These are phyloP conservation scores for Beta corolliflora DNA, from an alignment of 179 eudicot genomes.

Conservation along the genomic window DNA sequence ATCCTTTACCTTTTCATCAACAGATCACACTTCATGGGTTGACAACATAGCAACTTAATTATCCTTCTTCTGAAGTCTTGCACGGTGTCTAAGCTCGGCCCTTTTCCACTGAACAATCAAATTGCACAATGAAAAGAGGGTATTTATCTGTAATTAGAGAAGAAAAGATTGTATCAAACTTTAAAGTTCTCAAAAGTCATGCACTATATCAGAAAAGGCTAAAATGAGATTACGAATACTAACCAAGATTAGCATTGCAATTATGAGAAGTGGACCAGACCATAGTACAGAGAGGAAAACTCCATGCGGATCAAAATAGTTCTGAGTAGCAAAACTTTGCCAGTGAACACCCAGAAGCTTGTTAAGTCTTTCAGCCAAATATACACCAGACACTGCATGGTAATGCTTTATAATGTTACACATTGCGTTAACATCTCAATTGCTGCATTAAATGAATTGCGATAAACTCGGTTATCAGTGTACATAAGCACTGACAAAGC, in stretches of 20 bases:
- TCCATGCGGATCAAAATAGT: constrained; percentile 81
- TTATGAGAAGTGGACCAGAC: constrained; percentile 87
- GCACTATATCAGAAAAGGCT: background rate
- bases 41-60: constrained; percentile 30
- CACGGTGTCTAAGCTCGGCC: constrained; percentile 92
- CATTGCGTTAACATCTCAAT: too few species aligned
- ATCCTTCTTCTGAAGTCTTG: constrained; percentile 60
- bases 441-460: too few species aligned
- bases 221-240: constrained; percentile 27
- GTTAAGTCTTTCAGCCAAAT: constrained; percentile 82
- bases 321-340: constrained; percentile 86
- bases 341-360: constrained; percentile 58
- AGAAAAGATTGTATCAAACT: background rate
- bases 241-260: constrained; percentile 84
- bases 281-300: constrained; percentile 78
- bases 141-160: constrained; percentile 62
- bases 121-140: constrained; percentile 70
- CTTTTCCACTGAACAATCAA: constrained; percentile 82
- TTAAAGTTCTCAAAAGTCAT: background rate
- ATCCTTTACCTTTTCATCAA: background rate
- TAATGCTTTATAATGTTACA: background rate
- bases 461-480: too few species aligned
- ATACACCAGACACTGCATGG: constrained; percentile 79
- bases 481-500: too few species aligned
- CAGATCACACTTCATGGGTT: too few species aligned